Evolutionary conservation across 768 basidiomycete species (phyloP), one percentile per base, ranked within the genome.

Genomic region (Leccinum longicurvipes): DNA sequence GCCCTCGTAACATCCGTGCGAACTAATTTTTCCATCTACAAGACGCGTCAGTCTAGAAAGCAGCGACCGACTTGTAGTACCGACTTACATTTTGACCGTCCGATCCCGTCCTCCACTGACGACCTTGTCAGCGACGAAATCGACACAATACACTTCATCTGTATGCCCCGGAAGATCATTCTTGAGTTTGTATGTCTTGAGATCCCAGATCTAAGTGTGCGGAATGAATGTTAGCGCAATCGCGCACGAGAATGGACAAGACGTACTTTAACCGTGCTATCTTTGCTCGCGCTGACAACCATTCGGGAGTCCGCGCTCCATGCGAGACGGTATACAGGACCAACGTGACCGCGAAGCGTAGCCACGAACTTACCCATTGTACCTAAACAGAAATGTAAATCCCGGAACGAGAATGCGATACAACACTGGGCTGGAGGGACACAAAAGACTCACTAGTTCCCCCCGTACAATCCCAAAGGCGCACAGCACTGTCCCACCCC

Each of bases 91-190:
- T 75, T 97, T 97, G 11, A 98, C 84, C 19, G 84, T 88, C 63
- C 85, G 83, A 73, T 98, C 96, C 44, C 89, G 76, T 14, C 96
- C 96, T n/a, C 95, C 96, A 67, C 93, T 96, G 60, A 97, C 93
- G n/a, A 98, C 82, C 71, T 99, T 99, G 75, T 99, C 96, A 1
- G 94, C 95, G 2, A 99, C 95, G 68, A 97, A 99, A 72, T 98
- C 96, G 15, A 99, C 96, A 66, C 96, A 98, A 74, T 98, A 98
- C 32, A 99, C 95, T 70, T 99, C 96, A 62, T 99, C 96, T 1
- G 89, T 91, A 69, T 99, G 96, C n/a, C 96, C 96, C 0, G 93
- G 93, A 15, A 99, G 82, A 70, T 99, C 96, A 9, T 82, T 84
- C 67, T 92, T 90, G 58, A 98, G 84, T 74, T 98, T 98, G 72